Evolutionary conservation across 345 rosid genomes (phyloP).

Genomic region (Salix udensis): DNA sequence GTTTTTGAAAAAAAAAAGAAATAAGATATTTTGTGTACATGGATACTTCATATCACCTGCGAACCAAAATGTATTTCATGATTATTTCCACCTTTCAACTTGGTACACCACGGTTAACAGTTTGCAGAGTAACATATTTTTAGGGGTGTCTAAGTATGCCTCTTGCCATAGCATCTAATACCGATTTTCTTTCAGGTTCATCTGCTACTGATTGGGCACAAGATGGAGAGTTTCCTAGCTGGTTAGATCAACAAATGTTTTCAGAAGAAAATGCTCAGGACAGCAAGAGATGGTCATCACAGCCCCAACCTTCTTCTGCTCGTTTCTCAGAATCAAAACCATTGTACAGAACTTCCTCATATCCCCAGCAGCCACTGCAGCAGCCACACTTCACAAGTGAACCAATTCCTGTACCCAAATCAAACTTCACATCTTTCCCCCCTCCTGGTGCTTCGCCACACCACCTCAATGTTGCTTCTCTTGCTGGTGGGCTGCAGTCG

Average conservation of each 20-base stretch:
- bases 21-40: neutral
- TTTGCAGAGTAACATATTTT: neutral
- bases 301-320: conserved; percentile 53
- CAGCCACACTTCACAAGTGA: conserved; percentile 65
- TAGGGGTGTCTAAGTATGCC: neutral
- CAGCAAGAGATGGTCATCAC: conserved; percentile 77
- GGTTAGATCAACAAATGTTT: conserved; percentile 66
- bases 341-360: conserved; percentile 80
- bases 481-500: conserved; percentile 47
- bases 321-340: conserved; percentile 51
- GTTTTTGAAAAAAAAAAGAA: neutral
- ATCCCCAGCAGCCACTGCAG: conserved; percentile 67
- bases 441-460: conserved; percentile 68
- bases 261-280: conserved; percentile 59
- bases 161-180: neutral
- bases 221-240: conserved; percentile 63
- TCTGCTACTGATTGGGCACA: conserved; percentile 85
- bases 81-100: neutral
- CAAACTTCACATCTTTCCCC: conserved; percentile 76
- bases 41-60: neutral
- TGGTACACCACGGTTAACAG: neutral
- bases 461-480: conserved; percentile 50
- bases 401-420: conserved; percentile 59
- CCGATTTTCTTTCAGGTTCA: conserved; percentile 60
- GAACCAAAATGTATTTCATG: neutral